Base-by-base conservation (phyloP, 495 filamentous ascomycete genomes). In the Tirmania nivea region DNA sequence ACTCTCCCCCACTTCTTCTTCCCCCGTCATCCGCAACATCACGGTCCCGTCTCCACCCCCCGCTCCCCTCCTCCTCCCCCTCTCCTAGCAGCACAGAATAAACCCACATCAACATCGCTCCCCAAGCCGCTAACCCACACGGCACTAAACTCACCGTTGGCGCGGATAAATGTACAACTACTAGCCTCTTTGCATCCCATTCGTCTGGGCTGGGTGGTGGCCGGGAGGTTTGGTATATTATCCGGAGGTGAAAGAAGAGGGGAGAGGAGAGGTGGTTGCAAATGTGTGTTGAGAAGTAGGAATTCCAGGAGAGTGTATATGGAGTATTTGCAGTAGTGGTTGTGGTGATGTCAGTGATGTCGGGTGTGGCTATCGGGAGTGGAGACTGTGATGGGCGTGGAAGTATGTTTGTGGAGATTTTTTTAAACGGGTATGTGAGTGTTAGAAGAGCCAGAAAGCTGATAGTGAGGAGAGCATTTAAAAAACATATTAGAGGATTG, bases 51-150 rank as follows among this genome's bases (percentile, higher is more conserved):
- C 25, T 31, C 25, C 25, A 3, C 25, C 25, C 25, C 25, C 60
- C 58, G 8, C 42, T 42, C 1, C 56, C 48, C 14, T 63, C 57
- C 19, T 63, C 60, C 53, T 54, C 60, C 39, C 60, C 61, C 0
- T 60, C 57, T 8, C 63, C 57, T 4, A 64, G 34, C 2, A 63
- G 53, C 49, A 63, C 61, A 10, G 61, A 63, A 25, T 64, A 64
- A 17, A 63, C 39, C 60, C 61, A 64, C 9, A 64, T 49, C n/a
- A 64, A 58, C 25, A 55, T 47, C 20, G 63, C 25, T 16, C 53
- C 37, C 55, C 49, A 54, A 1, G 61, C 48, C 6, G 37, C 51
- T 8, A 48, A 21, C n/a, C 49, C 37, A 8, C 56, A 47, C 1
- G 52, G 35, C 0, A 56, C 36, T 8, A 60, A 53, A 8, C 60